Conservation (phyloP, 1,139 yeast genomes). For the Pichia sp. region DNA sequence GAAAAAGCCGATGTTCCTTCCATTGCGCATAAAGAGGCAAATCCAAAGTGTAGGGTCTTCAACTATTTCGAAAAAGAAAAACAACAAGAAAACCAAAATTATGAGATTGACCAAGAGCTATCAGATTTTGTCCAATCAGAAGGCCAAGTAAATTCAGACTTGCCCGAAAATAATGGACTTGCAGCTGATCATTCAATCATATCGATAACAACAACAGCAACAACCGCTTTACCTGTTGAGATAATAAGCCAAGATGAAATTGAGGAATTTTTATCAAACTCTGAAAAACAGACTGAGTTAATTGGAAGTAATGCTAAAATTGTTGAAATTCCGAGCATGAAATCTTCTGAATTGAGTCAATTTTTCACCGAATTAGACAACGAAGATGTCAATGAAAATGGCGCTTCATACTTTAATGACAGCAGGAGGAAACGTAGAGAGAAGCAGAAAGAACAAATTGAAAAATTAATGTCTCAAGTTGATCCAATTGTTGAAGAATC, state of each 20-base stretch:
- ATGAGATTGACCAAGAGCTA: not conserved
- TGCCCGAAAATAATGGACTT: not conserved
- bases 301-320: not conserved
- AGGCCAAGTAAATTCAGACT: too few species aligned
- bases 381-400: conserved; percentile 8
- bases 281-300: conserved; percentile 6
- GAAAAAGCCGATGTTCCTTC: conserved; percentile 60
- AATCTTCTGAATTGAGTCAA: conserved; percentile 17
- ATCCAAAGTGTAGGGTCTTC: conserved; percentile 47
- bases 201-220: conserved; percentile 10
- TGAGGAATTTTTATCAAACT: conserved; percentile 13
- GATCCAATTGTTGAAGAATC: conserved; percentile 9
- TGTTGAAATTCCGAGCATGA: conserved; percentile 15
- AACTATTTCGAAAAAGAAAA: conserved; percentile 3
- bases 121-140: conserved; percentile 5
- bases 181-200: not conserved
- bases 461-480: not conserved
- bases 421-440: conserved; percentile 9
- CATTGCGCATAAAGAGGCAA: conserved; percentile 43
- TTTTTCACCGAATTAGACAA: conserved; percentile 17
- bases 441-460: conserved; percentile 6
- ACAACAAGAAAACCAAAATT: not conserved
- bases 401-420: conserved; percentile 17
- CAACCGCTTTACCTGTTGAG: conserved; percentile 14
- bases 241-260: conserved; percentile 15